These are phyloP conservation scores for Mucor saturninus DNA, from an alignment of 371 early-diverging fungal genomes.

Conservation along the genomic window DNA sequence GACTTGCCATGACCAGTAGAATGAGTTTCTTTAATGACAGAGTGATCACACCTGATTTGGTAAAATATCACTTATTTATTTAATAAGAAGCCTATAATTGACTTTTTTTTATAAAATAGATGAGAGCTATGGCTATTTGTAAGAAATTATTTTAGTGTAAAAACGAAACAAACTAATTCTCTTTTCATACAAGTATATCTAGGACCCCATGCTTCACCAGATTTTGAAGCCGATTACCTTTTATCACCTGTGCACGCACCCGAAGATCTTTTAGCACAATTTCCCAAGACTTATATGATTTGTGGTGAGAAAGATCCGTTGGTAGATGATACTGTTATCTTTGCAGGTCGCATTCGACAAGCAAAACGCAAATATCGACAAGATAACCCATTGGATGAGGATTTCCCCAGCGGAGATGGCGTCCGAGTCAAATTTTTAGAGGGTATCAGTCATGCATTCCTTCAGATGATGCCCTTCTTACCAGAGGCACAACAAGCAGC, in stretches of 20 bases:
- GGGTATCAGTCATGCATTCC: conserved; percentile 93
- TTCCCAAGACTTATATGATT: conserved; percentile 89
- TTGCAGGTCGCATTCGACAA: conserved; percentile 86
- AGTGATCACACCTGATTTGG: conserved; percentile 79
- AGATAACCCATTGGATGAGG: conserved; percentile 29
- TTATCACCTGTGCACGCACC: conserved; percentile 92
- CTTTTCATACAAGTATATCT: conserved; percentile 69
- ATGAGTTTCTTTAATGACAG: conserved; percentile 88
- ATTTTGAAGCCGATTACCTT: conserved; percentile 83
- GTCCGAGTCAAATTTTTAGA: conserved; percentile 75
- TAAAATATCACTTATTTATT: conserved; percentile 32
- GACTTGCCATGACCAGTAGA: conserved; percentile 84
- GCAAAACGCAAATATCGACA: conserved; percentile 60
- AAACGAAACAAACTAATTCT: background rate
- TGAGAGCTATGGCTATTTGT: conserved; percentile 92
- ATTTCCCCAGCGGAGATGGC: conserved; percentile 23
- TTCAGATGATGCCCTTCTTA: conserved; percentile 86
- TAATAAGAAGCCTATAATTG: background rate
- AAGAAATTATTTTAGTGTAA: conserved; percentile 20
- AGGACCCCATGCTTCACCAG: conserved; percentile 78
- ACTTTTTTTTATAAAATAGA: conserved; percentile 29
- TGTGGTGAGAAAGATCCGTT: conserved; percentile 97
- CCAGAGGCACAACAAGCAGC: conserved; percentile 83
- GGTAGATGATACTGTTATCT: conserved; percentile 93
- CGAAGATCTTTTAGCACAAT: conserved; percentile 82